A percentile compares a stretch with the other conserved stretches of the same genome.
These are phyloP conservation scores for Cephaloascus fragrans DNA, from an alignment of 805 yeast species.

Conservation along the genomic window DNA sequence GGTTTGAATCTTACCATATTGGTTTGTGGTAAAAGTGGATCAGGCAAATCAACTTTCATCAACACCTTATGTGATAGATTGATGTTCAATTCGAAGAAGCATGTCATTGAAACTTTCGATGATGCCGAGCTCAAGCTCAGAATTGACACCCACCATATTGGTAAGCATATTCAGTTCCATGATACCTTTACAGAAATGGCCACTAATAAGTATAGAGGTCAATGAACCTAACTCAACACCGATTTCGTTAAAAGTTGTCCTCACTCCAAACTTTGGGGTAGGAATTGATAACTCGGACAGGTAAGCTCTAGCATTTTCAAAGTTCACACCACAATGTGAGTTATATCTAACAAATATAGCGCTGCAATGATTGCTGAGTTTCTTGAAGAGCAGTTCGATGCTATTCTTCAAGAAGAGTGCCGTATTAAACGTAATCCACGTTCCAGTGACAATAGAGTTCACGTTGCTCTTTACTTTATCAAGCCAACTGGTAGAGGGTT, in stretches of 20 bases:
- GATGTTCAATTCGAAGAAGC: slow-evolving; percentile 2
- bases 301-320: neutral
- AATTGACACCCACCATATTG: slow-evolving; percentile 13
- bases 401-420: slow-evolving; percentile 70
- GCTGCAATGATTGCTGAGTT: slow-evolving; percentile 49
- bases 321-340: neutral
- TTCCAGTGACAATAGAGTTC: slow-evolving; percentile 58
- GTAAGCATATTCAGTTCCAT: too few species aligned
- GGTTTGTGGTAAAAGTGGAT: slow-evolving; percentile 28
- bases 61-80: slow-evolving; percentile 59
- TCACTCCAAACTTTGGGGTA: slow-evolving; percentile 53
- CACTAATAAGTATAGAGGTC: neutral
- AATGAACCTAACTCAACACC: slow-evolving; percentile 7
- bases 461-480: slow-evolving; percentile 78
- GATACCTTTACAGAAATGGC: too few species aligned
- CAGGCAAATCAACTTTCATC: slow-evolving; percentile 68
- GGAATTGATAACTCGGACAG: slow-evolving; percentile 42
- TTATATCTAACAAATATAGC: slow-evolving; percentile 40
- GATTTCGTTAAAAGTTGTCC: slow-evolving; percentile 4
- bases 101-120: slow-evolving; percentile 22
- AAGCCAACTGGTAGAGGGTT: slow-evolving; percentile 52
- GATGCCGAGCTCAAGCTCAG: slow-evolving; percentile 19
- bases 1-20: slow-evolving; percentile 16
- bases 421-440: slow-evolving; percentile 40
- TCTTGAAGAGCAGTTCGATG: slow-evolving; percentile 71